Base-by-base conservation (phyloP, 495 filamentous ascomycete species). In the Penicillium argentinense region DNA sequence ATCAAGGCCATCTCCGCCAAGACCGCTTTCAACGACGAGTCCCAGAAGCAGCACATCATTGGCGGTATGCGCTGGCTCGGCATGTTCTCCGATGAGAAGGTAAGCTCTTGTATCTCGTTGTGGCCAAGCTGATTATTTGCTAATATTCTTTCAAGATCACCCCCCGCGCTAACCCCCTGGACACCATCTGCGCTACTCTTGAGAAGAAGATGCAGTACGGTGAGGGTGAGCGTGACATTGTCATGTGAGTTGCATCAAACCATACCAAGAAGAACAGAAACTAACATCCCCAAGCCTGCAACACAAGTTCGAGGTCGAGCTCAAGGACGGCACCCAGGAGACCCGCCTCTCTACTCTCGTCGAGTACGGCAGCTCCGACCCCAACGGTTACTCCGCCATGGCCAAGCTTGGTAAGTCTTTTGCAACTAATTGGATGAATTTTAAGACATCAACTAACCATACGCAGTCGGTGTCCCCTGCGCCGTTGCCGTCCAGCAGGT, bases 121-220 rank as follows among this genome's bases (percentile, higher is more conserved):
- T n/a, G n/a, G n/a, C n/a, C n/a, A n/a, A n/a, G n/a, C n/a, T n/a
- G n/a, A n/a, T n/a, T n/a, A n/a, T n/a, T n/a, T 36, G 21, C 18
- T n/a, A 36, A 17, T 9, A 19, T 12, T 21, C 21, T 18, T 9
- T n/a, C 14, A 37, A 18, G 56, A 87, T 85, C 64, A 88, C 64
- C 5, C 86, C 89, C 22, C 75, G 82, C 42, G 85, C 79, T n/a
- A 96, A 85, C 72, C 87, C 87, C 1, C 74, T 96, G 22, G 91
- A 96, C 54, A 92, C 87, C 14, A 81, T 98, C 14, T 97, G 92
- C 67, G 91, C 90, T 24, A 86, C 84, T 13, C 78, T 97, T 9
- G 91, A 96, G 72, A 64, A 86, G 73, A 96, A 95, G 80, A 95
- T 96, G 89, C 78, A 86, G 64, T 97, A 84, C 64, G 88, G 77